phyloP scores from a whole-genome alignment of 352 stramenopile species.

The Achlya hypogyna region DNA sequence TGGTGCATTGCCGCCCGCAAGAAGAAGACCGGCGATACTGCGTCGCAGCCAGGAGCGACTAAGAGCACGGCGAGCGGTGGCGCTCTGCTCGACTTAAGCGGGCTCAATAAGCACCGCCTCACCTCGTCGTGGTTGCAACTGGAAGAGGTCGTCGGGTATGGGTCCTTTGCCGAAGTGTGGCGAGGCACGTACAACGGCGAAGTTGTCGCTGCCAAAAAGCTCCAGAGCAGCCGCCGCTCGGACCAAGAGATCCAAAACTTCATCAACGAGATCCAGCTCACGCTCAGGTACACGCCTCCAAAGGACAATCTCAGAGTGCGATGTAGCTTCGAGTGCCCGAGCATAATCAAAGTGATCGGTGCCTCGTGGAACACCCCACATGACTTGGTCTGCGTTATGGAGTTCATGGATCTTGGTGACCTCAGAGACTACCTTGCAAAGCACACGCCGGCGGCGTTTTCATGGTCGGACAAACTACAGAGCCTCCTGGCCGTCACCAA shows the following conservation, averaged over 20 bases:
- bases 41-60: too few species aligned
- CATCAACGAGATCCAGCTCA: neutral
- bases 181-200: conserved; percentile 28
- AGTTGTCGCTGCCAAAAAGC: conserved; percentile 38
- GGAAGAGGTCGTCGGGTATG: conserved; percentile 5
- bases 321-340: too few species aligned
- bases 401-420: neutral
- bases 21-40: too few species aligned
- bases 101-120: too few species aligned
- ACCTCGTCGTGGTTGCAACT: too few species aligned
- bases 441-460: neutral
- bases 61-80: too few species aligned
- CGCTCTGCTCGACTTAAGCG: too few species aligned
- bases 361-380: too few species aligned
- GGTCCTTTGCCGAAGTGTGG: conserved; percentile 48
- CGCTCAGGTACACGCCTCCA: too few species aligned
- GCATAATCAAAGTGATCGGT: too few species aligned
- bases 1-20: too few species aligned
- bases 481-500: neutral
- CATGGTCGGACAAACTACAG: neutral
- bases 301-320: too few species aligned
- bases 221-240: conserved; percentile 17
- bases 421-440: neutral
- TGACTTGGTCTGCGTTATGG: neutral
- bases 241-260: neutral